Evolutionary conservation across 139 green algal species (phyloP).

Genomic region (Micractinium sp.): DNA sequence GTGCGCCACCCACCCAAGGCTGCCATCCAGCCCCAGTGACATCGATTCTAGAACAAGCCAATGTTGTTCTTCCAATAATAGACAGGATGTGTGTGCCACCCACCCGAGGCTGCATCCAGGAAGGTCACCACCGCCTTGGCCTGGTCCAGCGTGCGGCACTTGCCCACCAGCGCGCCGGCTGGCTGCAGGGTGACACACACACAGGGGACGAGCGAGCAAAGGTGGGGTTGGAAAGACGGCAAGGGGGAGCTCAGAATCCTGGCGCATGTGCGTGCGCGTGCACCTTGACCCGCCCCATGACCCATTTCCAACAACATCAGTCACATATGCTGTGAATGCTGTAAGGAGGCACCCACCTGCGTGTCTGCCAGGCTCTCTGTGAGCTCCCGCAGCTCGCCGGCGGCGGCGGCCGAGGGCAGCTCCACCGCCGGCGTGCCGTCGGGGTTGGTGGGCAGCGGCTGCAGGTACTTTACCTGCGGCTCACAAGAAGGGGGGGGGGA

Average conservation of each 20-base stretch:
- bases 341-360: conserved; percentile 48
- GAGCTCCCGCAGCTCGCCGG: conserved; percentile 88
- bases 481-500: not conserved
- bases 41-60: too few relatives aligned
- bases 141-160: conserved; percentile 82
- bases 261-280: too few relatives aligned
- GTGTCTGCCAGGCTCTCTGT: conserved; percentile 81
- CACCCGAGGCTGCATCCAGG: conserved; percentile 85
- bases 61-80: too few relatives aligned
- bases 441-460: conserved; percentile 62
- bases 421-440: conserved; percentile 61
- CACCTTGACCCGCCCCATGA: too few relatives aligned
- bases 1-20: not conserved
- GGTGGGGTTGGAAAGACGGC: too few relatives aligned
- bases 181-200: conserved; percentile 47
- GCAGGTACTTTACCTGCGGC: conserved; percentile 54
- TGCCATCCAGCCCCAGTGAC: too few relatives aligned
- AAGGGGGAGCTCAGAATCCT: too few relatives aligned
- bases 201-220: not conserved
- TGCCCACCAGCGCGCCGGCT: conserved; percentile 63
- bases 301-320: too few relatives aligned
- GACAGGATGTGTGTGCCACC: too few relatives aligned
- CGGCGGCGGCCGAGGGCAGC: conserved; percentile 48
- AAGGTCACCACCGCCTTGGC: conserved; percentile 95
- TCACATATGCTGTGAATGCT: too few relatives aligned